Conservation (phyloP, 2,329 filamentous ascomycete genomes). For the Calonectria ilicicola region DNA sequence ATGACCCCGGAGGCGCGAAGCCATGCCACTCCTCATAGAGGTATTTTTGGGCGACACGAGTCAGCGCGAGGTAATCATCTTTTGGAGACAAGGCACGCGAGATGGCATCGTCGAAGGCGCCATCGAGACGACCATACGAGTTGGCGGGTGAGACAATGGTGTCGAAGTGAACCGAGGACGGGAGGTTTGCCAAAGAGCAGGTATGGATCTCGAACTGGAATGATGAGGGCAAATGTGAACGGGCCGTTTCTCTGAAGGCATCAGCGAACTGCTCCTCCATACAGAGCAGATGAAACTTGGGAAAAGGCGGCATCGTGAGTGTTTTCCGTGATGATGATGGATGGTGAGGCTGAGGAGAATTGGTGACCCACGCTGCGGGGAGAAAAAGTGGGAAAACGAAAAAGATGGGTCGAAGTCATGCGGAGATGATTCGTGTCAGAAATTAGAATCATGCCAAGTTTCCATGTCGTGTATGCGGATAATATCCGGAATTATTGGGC, state of each 20-base stretch:
- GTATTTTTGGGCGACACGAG: constrained; percentile 54
- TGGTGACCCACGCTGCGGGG: neutral
- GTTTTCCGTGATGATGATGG: neutral
- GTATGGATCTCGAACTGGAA: constrained; percentile 52
- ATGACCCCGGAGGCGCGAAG: constrained; percentile 62
- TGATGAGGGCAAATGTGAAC: constrained; percentile 39
- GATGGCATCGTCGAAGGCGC: constrained; percentile 66
- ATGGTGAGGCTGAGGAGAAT: neutral
- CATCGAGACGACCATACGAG: constrained; percentile 65
- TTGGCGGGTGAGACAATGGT: constrained; percentile 66
- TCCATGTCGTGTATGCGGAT: neutral
- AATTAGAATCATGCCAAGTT: neutral
- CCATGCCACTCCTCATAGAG: constrained; percentile 61
- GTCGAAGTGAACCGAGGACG: constrained; percentile 54
- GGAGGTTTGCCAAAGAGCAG: constrained; percentile 51
- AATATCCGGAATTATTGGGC: no score
- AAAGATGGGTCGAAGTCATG: neutral
- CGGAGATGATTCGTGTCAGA: neutral
- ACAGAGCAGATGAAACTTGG: constrained; percentile 12
- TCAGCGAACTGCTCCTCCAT: neutral
- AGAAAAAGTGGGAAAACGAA: neutral
- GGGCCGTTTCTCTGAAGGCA: neutral
- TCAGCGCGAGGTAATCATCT: constrained; percentile 60
- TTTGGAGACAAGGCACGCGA: constrained; percentile 59
- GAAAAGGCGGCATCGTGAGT: neutral